These are phyloP conservation scores for Trichodelitschia bisporula DNA, from an alignment of 495 filamentous ascomycete species.

Conservation along the genomic window DNA sequence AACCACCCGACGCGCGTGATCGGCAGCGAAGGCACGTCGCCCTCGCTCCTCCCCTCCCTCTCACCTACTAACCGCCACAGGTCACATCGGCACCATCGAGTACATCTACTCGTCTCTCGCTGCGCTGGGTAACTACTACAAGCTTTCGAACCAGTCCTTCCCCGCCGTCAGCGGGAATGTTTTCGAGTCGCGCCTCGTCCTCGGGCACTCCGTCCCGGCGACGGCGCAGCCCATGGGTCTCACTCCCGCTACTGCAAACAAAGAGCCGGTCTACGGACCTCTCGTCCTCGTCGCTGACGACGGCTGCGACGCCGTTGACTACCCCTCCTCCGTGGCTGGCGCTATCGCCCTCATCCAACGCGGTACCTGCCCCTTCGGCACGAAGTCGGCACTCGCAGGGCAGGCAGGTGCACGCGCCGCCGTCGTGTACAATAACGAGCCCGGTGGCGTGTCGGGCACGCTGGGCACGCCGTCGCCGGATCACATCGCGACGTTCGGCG, in stretches of 20 bases:
- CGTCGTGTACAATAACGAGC: slow-evolving; percentile 42
- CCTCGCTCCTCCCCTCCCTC: slow-evolving; percentile 5
- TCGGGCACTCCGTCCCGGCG: slow-evolving; percentile 24
- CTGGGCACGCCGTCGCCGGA: slow-evolving; percentile 24
- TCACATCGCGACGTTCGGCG: slow-evolving; percentile 26
- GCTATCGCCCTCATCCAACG: slow-evolving; percentile 37
- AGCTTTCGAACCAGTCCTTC: slow-evolving; percentile 31
- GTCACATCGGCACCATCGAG: slow-evolving; percentile 30
- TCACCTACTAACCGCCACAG: slow-evolving; percentile 10
- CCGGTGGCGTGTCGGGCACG: slow-evolving; percentile 26
- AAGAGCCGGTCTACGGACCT: slow-evolving; percentile 22
- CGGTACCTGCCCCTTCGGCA: slow-evolving; percentile 32
- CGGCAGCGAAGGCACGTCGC: slow-evolving; percentile 27
- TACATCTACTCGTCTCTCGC: slow-evolving; percentile 30
- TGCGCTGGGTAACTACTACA: slow-evolving; percentile 29
- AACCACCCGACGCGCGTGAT: slow-evolving; percentile 39
- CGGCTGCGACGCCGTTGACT: slow-evolving; percentile 22
- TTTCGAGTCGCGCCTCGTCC: slow-evolving; percentile 28
- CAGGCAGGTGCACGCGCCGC: slow-evolving; percentile 30
- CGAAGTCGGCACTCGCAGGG: slow-evolving; percentile 34
- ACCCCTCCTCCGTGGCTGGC: slow-evolving; percentile 25
- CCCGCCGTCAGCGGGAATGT: slow-evolving; percentile 31
- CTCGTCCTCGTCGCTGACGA: slow-evolving; percentile 7
- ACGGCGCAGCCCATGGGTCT: slow-evolving; percentile 30
- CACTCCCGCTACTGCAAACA: slow-evolving; percentile 31